Conservation (phyloP, 306 rosid species). For the Potentilla sterilis region DNA sequence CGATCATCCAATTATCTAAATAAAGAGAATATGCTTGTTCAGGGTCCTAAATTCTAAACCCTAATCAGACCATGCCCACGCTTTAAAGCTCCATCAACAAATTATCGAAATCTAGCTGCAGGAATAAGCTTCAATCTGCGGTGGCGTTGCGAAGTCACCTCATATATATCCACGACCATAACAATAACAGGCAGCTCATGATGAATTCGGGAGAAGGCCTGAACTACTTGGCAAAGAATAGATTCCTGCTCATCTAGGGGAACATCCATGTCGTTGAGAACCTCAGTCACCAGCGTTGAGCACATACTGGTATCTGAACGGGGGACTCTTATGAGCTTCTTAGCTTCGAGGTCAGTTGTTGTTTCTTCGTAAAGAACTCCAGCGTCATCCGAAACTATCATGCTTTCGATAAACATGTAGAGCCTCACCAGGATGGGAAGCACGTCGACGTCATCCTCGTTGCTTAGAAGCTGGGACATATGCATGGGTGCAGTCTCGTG, state of each 20-base stretch:
- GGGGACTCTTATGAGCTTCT: neutral
- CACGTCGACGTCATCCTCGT: neutral
- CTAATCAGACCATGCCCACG: no score
- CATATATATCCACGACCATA: neutral
- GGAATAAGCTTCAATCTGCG: neutral
- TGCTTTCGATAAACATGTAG: neutral
- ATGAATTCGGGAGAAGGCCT: neutral
- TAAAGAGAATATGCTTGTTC: no score
- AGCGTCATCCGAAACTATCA: neutral
- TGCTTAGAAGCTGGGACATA: neutral
- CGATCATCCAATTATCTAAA: no score
- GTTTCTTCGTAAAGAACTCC: neutral
- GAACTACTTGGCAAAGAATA: neutral
- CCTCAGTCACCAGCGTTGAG: neutral
- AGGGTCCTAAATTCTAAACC: no score
- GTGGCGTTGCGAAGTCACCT: neutral
- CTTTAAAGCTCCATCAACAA: neutral
- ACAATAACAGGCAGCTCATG: neutral
- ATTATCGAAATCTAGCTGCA: neutral
- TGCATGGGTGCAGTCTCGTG: neutral
- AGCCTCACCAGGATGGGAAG: neutral
- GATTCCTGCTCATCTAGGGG: neutral
- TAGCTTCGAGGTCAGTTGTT: neutral
- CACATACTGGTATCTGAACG: neutral
- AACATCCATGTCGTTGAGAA: constrained; percentile 2